A percentile compares a stretch with the other conserved stretches of the same genome.
These are phyloP conservation scores for Orobanche coerulescens DNA, from an alignment of 257 asterid species.

Conservation along the genomic window DNA sequence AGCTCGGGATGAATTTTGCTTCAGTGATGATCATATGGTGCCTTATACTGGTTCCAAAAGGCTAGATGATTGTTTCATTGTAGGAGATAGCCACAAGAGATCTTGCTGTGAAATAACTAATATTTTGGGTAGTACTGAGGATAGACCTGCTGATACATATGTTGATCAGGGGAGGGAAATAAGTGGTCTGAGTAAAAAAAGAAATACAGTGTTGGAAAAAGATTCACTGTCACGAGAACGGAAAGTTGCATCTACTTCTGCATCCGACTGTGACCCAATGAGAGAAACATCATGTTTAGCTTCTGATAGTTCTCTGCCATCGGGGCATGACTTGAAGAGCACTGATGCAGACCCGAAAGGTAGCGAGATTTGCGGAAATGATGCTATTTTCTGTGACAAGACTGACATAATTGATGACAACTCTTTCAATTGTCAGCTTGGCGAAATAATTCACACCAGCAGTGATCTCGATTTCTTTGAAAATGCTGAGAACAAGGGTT, in stretches of 20 bases:
- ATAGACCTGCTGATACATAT: conserved; percentile 27
- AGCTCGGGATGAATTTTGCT: conserved; percentile 59
- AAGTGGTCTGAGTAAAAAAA: conserved; percentile 28
- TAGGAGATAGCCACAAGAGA: conserved; percentile 36
- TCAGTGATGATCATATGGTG: conserved; percentile 59
- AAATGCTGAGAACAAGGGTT: conserved; percentile 44
- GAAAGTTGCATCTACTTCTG: conserved; percentile 31
- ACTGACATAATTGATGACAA: conserved; percentile 31
- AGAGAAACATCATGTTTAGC: conserved; percentile 38
- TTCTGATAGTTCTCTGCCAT: conserved; percentile 32
- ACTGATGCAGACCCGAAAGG: conserved; percentile 31
- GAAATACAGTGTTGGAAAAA: conserved; percentile 39
- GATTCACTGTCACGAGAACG: conserved; percentile 32
- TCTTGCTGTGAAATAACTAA: conserved; percentile 29
- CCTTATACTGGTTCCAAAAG: conserved; percentile 40
- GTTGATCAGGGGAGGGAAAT: conserved; percentile 31
- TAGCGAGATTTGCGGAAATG: conserved; percentile 30
- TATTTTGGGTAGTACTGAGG: conserved; percentile 27
- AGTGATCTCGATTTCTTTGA: conserved; percentile 41
- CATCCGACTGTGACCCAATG: conserved; percentile 25
- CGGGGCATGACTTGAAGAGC: conserved; percentile 33
- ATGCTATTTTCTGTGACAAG: conserved; percentile 32
- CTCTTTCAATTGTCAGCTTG: conserved; percentile 46
- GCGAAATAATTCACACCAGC: conserved; percentile 38
- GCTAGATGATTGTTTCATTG: conserved; percentile 28